Evolutionary conservation across 768 basidiomycete genomes (phyloP).

Genomic region (Galerina sulciceps): DNA sequence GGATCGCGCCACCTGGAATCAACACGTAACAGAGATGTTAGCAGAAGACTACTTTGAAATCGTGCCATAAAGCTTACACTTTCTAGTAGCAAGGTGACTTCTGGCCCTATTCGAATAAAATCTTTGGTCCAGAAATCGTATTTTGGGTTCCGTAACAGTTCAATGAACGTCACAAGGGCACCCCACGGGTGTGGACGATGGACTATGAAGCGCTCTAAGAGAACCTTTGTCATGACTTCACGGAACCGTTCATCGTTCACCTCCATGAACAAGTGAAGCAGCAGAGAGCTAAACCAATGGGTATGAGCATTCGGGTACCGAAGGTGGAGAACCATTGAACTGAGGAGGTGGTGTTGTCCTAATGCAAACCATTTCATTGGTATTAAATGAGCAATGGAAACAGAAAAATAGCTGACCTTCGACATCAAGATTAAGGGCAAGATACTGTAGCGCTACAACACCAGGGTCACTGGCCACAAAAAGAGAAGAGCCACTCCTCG

Average conservation of each 20-base stretch:
- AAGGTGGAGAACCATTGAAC: conserved; percentile 91
- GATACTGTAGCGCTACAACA: conserved; percentile 81
- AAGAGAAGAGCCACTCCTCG: conserved; percentile 77
- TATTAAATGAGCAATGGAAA: not conserved
- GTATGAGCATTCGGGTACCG: conserved; percentile 99
- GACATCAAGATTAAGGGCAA: conserved; percentile 82
- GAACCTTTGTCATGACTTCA: conserved; percentile 85
- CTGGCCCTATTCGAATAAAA: conserved; percentile 83
- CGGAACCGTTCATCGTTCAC: conserved; percentile 76
- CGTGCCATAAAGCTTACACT: conserved; percentile 57
- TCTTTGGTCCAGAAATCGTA: conserved; percentile 92
- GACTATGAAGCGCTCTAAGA: conserved; percentile 92
- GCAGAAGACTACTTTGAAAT: conserved; percentile 1
- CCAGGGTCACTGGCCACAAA: conserved; percentile 87
- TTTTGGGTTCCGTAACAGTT: conserved; percentile 87
- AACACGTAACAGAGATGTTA: conserved; percentile 7
- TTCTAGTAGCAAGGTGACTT: conserved; percentile 84
- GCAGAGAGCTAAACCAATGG: conserved; percentile 93
- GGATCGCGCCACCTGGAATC: conserved; percentile 69
- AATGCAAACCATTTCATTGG: conserved; percentile 3
- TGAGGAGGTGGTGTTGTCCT: conserved; percentile 96
- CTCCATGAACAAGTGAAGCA: conserved; percentile 87
- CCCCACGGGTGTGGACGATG: conserved; percentile 98
- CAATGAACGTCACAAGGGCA: conserved; percentile 90
- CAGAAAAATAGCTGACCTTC: conserved; percentile 69